A percentile compares a stretch with the other conserved stretches of the same genome.
Evolutionary conservation across 2,329 filamentous ascomycete genomes (phyloP).

Genomic region (Cercospora brassicicola): DNA sequence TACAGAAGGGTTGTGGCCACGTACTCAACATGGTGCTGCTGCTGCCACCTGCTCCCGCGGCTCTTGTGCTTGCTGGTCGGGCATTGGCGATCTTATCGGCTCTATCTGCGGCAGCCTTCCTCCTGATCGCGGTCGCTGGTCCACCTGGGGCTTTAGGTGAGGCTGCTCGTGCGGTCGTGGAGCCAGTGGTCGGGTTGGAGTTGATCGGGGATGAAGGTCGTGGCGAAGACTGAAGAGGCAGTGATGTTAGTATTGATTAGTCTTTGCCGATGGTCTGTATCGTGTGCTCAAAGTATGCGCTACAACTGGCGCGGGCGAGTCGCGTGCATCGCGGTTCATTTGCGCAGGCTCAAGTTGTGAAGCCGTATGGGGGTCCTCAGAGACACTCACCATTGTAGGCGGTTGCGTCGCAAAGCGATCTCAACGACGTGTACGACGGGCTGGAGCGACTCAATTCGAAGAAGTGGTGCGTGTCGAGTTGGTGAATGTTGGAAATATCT

Average conservation of each 20-base stretch:
- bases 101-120: constrained; percentile 92
- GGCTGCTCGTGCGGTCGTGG: constrained; percentile 71
- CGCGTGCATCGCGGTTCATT: neutral
- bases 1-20: constrained; percentile 37
- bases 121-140: constrained; percentile 90
- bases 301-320: neutral
- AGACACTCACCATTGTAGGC: neutral
- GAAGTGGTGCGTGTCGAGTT: neutral
- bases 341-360: neutral
- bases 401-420: constrained; percentile 1
- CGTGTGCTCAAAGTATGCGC: neutral
- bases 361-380: neutral
- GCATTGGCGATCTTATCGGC: constrained; percentile 96
- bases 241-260: neutral
- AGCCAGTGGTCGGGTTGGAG: constrained; percentile 63
- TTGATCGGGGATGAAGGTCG: constrained; percentile 42
- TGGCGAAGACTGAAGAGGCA: constrained; percentile 36
- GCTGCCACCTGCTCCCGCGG: constrained; percentile 91
- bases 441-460: neutral
- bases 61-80: constrained; percentile 85
- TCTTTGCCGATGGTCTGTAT: neutral
- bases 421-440: neutral
- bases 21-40: constrained; percentile 97
- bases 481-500: neutral
- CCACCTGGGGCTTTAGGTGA: constrained; percentile 90